phyloP scores from a whole-genome alignment of 176 grass and related monocot genomes.

The Triticum urartu region DNA sequence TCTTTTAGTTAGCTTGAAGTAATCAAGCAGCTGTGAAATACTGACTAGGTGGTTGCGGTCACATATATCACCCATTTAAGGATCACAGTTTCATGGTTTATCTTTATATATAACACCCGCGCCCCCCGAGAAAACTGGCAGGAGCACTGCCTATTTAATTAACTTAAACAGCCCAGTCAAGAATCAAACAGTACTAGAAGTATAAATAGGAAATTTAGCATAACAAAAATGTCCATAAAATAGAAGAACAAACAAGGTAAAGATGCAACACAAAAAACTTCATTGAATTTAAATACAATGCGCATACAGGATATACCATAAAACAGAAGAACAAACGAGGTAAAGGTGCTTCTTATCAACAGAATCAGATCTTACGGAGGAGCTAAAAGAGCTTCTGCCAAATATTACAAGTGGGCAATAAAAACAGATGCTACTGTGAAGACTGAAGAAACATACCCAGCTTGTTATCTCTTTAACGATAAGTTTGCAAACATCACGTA shows the following conservation, averaged over 20 bases:
- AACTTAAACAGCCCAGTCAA: background rate
- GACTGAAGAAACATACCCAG: constrained; percentile 56
- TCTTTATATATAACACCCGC: background rate
- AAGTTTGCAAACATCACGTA: constrained; percentile 86
- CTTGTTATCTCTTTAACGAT: constrained; percentile 85
- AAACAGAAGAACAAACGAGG: background rate
- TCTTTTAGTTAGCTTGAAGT: background rate
- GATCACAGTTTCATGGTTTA: background rate
- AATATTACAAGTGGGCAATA: constrained; percentile 38
- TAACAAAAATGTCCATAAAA: background rate
- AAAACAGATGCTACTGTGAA: constrained; percentile 9
- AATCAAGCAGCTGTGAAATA: background rate
- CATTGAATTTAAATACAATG: background rate
- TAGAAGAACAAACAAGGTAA: background rate
- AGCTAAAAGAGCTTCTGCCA: background rate
- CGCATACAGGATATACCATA: background rate
- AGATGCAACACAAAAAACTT: background rate
- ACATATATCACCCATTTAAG: background rate
- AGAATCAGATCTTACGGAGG: background rate
- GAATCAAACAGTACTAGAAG: background rate
- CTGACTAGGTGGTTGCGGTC: background rate
- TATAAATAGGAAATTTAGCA: background rate
- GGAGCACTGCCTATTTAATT: too few species aligned
- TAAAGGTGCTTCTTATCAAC: background rate
- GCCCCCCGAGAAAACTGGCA: too few species aligned